A percentile compares a stretch with the other conserved stretches of the same genome.
Evolutionary conservation across 2,329 filamentous ascomycete species (phyloP).

Genomic region (Colletotrichum shisoi): DNA sequence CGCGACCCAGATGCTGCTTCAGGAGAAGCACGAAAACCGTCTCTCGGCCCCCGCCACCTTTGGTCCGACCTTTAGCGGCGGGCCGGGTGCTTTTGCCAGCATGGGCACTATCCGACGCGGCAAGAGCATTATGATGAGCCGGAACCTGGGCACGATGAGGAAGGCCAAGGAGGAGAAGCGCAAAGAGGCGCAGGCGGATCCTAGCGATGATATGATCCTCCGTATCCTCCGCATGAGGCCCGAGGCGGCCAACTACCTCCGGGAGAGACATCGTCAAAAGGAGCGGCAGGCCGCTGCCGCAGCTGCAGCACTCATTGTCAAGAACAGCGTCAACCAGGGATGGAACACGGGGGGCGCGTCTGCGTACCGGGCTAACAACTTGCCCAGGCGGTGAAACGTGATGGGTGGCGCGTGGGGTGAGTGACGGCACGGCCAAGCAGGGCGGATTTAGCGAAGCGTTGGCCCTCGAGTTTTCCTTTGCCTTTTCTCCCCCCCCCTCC

Average conservation of each 20-base stretch:
- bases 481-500: neutral
- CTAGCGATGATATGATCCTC: conserved; percentile 97
- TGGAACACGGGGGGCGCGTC: conserved; percentile 57
- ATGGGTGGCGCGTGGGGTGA: conserved; percentile 8
- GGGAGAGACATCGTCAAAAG: conserved; percentile 90
- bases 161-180: conserved; percentile 96
- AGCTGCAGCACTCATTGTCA: conserved; percentile 92
- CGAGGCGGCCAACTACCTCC: conserved; percentile 85
- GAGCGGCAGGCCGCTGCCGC: conserved; percentile 89
- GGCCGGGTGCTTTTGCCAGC: conserved; percentile 65
- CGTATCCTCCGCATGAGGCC: conserved; percentile 93
- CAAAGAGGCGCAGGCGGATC: conserved; percentile 93
- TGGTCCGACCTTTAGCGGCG: conserved; percentile 60
- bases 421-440: neutral
- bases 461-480: neutral
- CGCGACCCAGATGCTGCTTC: conserved; percentile 71
- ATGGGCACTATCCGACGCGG: conserved; percentile 72
- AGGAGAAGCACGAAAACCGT: conserved; percentile 57
- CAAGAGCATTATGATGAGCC: conserved; percentile 89
- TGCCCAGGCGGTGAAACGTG: conserved; percentile 57
- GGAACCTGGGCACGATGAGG: conserved; percentile 95
- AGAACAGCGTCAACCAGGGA: conserved; percentile 78
- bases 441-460: conserved; percentile 22
- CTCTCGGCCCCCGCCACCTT: conserved; percentile 68
- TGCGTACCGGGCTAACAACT: conserved; percentile 56